Percentiles rank a stretch among this genome's conserved stretches.
These are phyloP conservation scores for Penicillium sp. DNA, from an alignment of 2,329 filamentous ascomycete species.

Conservation along the genomic window DNA sequence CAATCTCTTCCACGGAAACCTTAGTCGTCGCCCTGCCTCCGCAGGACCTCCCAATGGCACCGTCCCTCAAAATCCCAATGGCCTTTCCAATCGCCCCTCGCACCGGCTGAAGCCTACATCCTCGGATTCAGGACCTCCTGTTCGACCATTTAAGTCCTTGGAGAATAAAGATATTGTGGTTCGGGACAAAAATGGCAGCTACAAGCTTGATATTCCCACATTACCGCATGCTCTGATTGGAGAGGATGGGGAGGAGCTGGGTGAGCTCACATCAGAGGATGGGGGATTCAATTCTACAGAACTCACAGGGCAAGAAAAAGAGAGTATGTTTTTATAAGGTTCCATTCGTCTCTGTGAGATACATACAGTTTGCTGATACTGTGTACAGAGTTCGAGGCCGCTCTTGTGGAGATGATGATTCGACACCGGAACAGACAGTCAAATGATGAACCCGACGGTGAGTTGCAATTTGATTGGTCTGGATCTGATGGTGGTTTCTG, in stretches of 20 bases:
- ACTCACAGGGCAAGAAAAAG: slow-evolving; percentile 38
- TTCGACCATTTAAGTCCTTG: slow-evolving; percentile 22
- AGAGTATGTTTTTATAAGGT: slow-evolving; percentile 34
- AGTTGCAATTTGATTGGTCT: slow-evolving; percentile 22
- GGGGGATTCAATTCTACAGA: slow-evolving; percentile 52
- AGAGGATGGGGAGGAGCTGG: slow-evolving; percentile 43
- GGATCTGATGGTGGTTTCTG: not conserved
- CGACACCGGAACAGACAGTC: slow-evolving; percentile 50
- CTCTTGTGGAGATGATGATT: slow-evolving; percentile 46
- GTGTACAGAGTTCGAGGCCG: slow-evolving; percentile 46
- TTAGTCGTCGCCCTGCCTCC: slow-evolving; percentile 43
- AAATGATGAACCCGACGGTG: slow-evolving; percentile 64
- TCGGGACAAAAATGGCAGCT: slow-evolving; percentile 50
- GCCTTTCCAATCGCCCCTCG: slow-evolving; percentile 24
- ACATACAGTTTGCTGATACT: slow-evolving; percentile 2
- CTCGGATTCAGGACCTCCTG: slow-evolving; percentile 22
- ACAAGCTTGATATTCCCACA: slow-evolving; percentile 47
- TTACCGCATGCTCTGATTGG: slow-evolving; percentile 39
- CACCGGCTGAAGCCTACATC: slow-evolving; percentile 23
- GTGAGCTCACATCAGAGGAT: slow-evolving; percentile 52
- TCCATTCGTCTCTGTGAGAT: not conserved
- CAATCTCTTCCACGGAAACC: slow-evolving; percentile 47
- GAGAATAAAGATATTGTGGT: slow-evolving; percentile 51
- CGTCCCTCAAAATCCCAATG: slow-evolving; percentile 16
- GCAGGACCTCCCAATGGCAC: slow-evolving; percentile 26